Evolutionary conservation across 2,329 filamentous ascomycete species (phyloP), one percentile per base, ranked within the genome.

Genomic region (Colletotrichum noveboracense): DNA sequence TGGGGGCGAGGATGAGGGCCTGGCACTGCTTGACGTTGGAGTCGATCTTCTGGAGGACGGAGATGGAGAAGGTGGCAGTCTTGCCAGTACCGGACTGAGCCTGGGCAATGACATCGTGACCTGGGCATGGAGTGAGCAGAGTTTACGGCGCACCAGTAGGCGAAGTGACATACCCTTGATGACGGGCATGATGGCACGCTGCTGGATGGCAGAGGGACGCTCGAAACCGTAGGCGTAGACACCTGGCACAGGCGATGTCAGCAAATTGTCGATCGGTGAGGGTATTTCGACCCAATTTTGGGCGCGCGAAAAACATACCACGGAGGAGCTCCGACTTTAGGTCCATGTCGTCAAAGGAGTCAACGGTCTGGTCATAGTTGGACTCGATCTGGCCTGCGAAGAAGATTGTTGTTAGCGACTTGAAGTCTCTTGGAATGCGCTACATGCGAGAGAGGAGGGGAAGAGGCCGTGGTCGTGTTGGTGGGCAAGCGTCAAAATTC

Each of bases 221-320:
- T 99, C 97, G 91, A 99, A 99, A 94, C 97, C 97, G 88, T 99
- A 99, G 87, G 97, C 97, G 88, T 98, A 99, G 87, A 99, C 95
- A 91, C 95, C 93, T 94, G 83, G 38, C 7, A 36, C 43, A 12
- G 7, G 66, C 52, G 14, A 66, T 14, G 66, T 76, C 56, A 76
- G 74, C 71, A 66, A 69, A 16, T 24, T 18, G 28, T 24, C 55
- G n/a, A 26, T 38, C 21, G 26, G 16, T 71, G 70, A 66, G 65
- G 70, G 13, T 66, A 78, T 70, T 70, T 81, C 80, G 13, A 30
- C 30, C 24, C 52, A 67, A 43, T 66, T 56, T 61, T 71, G 70
- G 28, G 74, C 28, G 48, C 36, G 38, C 36, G 38, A 30, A 24
- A 48, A 30, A 86, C 85, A 85, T 82, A 90, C 88, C 97, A 89